phyloP scores from a whole-genome alignment of 805 yeast species.

The Kuraishia ogatae region DNA sequence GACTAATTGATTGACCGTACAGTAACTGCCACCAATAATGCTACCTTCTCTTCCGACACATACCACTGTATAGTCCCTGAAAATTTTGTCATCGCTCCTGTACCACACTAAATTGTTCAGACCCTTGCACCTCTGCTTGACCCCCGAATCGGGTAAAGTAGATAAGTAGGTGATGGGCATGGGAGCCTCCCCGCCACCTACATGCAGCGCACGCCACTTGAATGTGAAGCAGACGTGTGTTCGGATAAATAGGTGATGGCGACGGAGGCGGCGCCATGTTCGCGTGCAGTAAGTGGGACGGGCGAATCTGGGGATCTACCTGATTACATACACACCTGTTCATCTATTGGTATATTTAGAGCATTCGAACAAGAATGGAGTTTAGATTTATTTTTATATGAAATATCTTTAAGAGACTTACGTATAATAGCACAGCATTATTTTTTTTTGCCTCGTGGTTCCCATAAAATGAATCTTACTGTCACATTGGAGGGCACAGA shows the following conservation, averaged over 20 bases:
- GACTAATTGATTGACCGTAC: too few relatives aligned
- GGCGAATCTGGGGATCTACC: not conserved
- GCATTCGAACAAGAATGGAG: too few relatives aligned
- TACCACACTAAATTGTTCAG: not conserved
- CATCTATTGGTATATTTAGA: too few relatives aligned
- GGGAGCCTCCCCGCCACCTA: too few relatives aligned
- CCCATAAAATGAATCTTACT: slow-evolving; percentile 36
- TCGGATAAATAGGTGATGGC: not conserved
- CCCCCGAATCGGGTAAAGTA: not conserved
- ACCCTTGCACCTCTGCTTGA: not conserved
- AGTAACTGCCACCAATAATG: too few relatives aligned
- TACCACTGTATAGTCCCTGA: too few relatives aligned
- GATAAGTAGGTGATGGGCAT: not conserved
- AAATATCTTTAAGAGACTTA: too few relatives aligned
- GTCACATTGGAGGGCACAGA: slow-evolving; percentile 42
- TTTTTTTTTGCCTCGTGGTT: not conserved
- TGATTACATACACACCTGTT: too few relatives aligned
- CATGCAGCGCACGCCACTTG: not conserved
- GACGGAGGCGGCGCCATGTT: not conserved
- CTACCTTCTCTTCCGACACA: too few relatives aligned
- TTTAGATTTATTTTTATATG: too few relatives aligned
- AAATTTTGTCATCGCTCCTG: not conserved
- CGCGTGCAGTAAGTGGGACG: not conserved
- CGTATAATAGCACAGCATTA: too few relatives aligned
- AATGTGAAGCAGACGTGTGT: not conserved